phyloP scores from a whole-genome alignment of 176 grass and related monocot species.

The Areca catechu region DNA sequence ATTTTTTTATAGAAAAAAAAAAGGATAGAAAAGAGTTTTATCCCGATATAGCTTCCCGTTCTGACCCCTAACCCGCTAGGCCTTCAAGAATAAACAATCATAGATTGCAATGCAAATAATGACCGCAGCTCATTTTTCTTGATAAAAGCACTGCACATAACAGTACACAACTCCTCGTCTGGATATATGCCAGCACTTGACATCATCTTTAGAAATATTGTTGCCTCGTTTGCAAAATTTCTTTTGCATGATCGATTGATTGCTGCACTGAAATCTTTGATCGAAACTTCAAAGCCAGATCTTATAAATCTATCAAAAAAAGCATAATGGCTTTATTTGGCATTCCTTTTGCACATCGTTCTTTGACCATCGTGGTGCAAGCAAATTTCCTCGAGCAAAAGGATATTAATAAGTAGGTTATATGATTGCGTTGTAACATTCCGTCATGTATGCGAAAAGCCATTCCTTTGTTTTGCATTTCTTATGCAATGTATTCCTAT shows the following conservation, averaged over 20 bases:
- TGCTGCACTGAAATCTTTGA: constrained; percentile 66
- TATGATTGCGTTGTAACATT: constrained; percentile 44
- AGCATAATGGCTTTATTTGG: constrained; percentile 42
- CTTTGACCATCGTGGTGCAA: constrained; percentile 70
- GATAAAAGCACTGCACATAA: constrained; percentile 37
- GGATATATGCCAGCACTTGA: constrained; percentile 49
- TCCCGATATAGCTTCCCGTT: no score
- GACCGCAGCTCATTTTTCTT: constrained; percentile 37
- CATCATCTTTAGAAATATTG: constrained; percentile 52
- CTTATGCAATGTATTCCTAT: neutral
- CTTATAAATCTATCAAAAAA: constrained; percentile 43
- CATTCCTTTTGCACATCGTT: constrained; percentile 56
- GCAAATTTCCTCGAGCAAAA: constrained; percentile 78
- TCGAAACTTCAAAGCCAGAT: constrained; percentile 51
- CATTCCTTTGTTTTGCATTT: constrained; percentile 30
- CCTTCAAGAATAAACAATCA: no score
- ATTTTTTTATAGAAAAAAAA: no score
- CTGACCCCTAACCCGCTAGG: no score
- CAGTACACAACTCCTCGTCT: constrained; percentile 42
- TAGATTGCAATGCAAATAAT: constrained; percentile 40
- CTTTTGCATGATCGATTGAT: constrained; percentile 88
- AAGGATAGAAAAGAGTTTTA: no score
- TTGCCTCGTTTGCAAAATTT: constrained; percentile 42
- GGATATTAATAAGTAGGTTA: constrained; percentile 61
- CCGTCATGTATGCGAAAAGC: constrained; percentile 34